Evolutionary conservation across 2,329 filamentous ascomycete genomes (phyloP), one percentile per base, ranked within the genome.

Genomic region (Trichophyton equinum): DNA sequence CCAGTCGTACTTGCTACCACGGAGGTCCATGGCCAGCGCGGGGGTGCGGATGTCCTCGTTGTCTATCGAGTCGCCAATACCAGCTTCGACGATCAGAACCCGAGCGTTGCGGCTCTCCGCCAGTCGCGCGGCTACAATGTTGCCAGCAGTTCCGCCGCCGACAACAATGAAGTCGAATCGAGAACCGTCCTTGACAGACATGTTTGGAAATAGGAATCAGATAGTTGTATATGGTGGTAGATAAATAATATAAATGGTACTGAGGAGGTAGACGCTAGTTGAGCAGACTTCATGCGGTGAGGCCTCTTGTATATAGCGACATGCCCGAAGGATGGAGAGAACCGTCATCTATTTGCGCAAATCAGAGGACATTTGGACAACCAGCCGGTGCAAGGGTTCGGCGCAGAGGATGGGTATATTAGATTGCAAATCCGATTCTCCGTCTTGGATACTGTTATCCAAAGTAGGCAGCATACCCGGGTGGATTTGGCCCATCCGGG

Each of bases 1-100:
- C 81, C 81, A 85, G 69, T 85, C 82, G 63, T 83, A 77, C 66
- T 82, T 71, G 67, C 79, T 80, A 42, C 76, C 77, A 15, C 82
- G 78, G 0, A 84, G 76, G 2, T 78, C 75, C 65, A 85, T 79
- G 40, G 79, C 81, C 7, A 72, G 71, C 1, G 79, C 75, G 0
- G 81, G 82, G 3, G 80, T 83, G 3, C 73, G 78, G 65, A 83
- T 80, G 53, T 79, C 76, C 20, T 79, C 76, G 49, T 81, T 71
- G 4, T 80, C 73, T 4, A 75, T 69, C 0, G 81, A 75, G 65
- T 82, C 79, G 62, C 74, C 73, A 51, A 68, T 63, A 27, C 73
- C 73, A 4, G 74, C 73, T 62, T 75, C 72, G 7, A 74, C 65
- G 18, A 75, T 67, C 2, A 76, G 72, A 20, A 77, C 69, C 8